A percentile compares a stretch with the other conserved stretches of the same genome.
phyloP scores from a whole-genome alignment of 2,329 filamentous ascomycete genomes.

The Cladophialophora bantiana region DNA sequence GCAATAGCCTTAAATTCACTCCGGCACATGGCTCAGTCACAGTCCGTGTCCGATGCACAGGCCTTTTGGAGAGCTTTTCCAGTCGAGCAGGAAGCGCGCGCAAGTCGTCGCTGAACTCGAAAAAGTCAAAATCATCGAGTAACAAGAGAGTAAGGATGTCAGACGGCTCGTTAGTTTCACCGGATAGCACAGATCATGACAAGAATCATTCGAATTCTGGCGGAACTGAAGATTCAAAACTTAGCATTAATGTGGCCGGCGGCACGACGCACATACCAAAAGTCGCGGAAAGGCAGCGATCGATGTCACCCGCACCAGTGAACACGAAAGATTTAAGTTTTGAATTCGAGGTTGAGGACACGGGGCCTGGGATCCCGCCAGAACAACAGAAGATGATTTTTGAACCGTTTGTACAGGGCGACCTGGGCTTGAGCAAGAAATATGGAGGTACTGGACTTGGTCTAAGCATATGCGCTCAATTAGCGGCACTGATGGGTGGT shows the following conservation, averaged over 20 bases:
- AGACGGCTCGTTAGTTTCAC: constrained; percentile 36
- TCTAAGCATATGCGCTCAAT: constrained; percentile 85
- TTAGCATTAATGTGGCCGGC: constrained; percentile 68
- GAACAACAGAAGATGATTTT: constrained; percentile 83
- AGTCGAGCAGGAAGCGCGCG: constrained; percentile 37
- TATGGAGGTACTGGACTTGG: constrained; percentile 89
- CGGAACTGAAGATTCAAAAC: constrained; percentile 38
- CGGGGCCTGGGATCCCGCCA: constrained; percentile 82
- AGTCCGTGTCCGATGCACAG: constrained; percentile 75
- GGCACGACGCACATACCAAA: constrained; percentile 62
- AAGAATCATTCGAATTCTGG: constrained; percentile 29
- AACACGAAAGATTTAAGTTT: constrained; percentile 74
- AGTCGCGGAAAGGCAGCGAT: constrained; percentile 60
- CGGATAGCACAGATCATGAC: constrained; percentile 30
- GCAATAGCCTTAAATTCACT: constrained; percentile 92
- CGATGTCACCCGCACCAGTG: constrained; percentile 65
- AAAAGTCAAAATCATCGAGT: constrained; percentile 39
- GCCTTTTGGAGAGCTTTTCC: constrained; percentile 32
- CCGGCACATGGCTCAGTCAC: constrained; percentile 76
- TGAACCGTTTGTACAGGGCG: constrained; percentile 94
- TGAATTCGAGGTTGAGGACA: constrained; percentile 88
- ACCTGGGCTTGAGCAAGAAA: constrained; percentile 85
- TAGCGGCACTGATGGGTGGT: constrained; percentile 83
- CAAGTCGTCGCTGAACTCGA: constrained; percentile 48
- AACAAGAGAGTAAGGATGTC: constrained; percentile 39